Evolutionary conservation across 1,139 yeast species (phyloP).

Genomic region (Insectozyma bohioensis): DNA sequence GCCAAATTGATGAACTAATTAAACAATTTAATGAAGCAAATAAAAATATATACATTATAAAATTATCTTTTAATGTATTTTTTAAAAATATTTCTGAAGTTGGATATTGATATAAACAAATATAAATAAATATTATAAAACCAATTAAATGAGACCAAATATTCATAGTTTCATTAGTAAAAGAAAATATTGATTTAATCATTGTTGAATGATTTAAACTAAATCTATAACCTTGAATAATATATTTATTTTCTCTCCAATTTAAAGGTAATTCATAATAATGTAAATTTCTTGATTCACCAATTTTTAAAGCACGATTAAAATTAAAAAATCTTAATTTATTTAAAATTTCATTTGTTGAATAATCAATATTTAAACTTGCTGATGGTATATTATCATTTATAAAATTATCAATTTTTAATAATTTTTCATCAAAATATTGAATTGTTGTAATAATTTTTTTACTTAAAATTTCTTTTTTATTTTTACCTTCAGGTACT

Average conservation of each 20-base stretch:
- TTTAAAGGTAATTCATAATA: conserved; percentile 87
- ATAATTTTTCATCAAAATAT: conserved; percentile 55
- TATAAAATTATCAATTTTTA: conserved; percentile 50
- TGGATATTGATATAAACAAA: conserved; percentile 66
- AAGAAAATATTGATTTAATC: conserved; percentile 53
- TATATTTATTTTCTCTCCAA: conserved; percentile 91
- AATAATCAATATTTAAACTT: conserved; percentile 32
- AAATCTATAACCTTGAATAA: conserved; percentile 83
- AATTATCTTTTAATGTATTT: conserved; percentile 48
- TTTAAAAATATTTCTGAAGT: conserved; percentile 37
- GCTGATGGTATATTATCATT: conserved; percentile 35
- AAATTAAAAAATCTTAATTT: conserved; percentile 56
- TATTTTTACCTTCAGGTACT: conserved; percentile 16
- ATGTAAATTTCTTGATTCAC: conserved; percentile 60
- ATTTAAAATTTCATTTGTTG: conserved; percentile 20
- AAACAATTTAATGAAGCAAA: conserved; percentile 76
- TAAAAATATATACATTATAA: conserved; percentile 63
- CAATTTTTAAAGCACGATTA: conserved; percentile 56
- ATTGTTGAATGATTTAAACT: conserved; percentile 64
- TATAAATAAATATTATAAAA: conserved; percentile 52
- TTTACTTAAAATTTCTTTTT: conserved; percentile 34
- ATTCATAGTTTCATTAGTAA: conserved; percentile 79
- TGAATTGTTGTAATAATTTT: conserved; percentile 54
- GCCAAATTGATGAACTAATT: conserved; percentile 83
- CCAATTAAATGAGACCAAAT: conserved; percentile 93